Evolutionary conservation across 169 alveolate species (phyloP).

Genomic region (Besnoitia besnoiti): DNA sequence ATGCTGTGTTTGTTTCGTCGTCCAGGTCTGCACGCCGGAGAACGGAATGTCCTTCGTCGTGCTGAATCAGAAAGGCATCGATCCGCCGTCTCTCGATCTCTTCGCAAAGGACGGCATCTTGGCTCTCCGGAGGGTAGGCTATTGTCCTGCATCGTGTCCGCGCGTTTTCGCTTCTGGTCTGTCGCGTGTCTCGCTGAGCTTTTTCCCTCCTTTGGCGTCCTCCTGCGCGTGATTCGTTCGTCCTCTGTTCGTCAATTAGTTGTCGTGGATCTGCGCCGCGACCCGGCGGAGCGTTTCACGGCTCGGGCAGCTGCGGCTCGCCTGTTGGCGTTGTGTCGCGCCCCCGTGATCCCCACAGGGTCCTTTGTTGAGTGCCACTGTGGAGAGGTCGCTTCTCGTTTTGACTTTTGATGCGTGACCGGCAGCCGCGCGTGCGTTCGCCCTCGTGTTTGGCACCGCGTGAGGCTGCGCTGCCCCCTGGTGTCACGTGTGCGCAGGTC

Average conservation of each 20-base stretch:
- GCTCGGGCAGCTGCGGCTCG: no score
- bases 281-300: no score
- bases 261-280: no score
- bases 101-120: slow-evolving; percentile 97
- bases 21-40: slow-evolving; percentile 56
- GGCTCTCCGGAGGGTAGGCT: slow-evolving; percentile 94
- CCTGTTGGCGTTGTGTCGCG: no score
- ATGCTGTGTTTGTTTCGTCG: neutral
- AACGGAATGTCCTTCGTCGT: slow-evolving; percentile 89
- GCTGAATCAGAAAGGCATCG: slow-evolving; percentile 98
- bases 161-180: neutral
- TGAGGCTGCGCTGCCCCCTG: neutral
- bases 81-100: slow-evolving; percentile 98
- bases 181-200: no score
- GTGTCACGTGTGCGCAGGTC: slow-evolving; percentile 59
- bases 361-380: neutral
- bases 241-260: no score
- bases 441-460: no score
- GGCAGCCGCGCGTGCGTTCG: no score
- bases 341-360: no score
- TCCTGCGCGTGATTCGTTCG: neutral
- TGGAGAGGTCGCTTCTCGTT: no score
- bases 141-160: neutral
- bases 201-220: neutral
- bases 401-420: no score